Evolutionary conservation across 495 filamentous ascomycete species (phyloP), one percentile per base, ranked within the genome.

Genomic region (Darksidea phi): DNA sequence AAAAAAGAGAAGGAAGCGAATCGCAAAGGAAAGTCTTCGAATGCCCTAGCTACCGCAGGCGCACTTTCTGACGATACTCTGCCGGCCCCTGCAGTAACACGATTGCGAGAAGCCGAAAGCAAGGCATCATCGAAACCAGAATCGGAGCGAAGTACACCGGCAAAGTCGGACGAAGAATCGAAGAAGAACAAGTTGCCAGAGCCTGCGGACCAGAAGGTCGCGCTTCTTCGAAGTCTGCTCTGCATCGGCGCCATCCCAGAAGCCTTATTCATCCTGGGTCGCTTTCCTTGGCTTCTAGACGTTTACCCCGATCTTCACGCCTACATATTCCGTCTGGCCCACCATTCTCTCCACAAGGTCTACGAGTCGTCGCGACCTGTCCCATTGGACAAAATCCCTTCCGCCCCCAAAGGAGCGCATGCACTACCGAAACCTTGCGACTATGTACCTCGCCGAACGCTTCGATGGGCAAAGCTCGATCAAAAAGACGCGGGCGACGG

Each of bases 171-270:
- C 5, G 79, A 80, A 37, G 82, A 86, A 23, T 78, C 80, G 6
- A 79, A 80, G 41, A 79, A 79, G 41, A 77, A 84, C 10, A 80
- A 83, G 38, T 77, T 91, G 1, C 89, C 88, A 5, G 86, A 93
- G 24, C 91, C 91, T 1, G 77, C 82, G n/a, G 92, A 97, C 63
- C 94, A 97, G 67, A 97, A 97, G 72, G 84, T 91, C 0, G 75
- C 82, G 48, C 79, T 99, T 0, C 79, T 99, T 36, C 88, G 87
- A 65, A 89, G 90, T 66, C 80, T 99, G 20, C 80, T 99, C 3
- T 86, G 86, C 11, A 92, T 97, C 63, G 95, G 95, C 21, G 94
- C 95, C 15, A 78, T 99, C 26, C 93, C 95, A 0, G 95, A 97
- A 72, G 84, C 95, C 1, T 80, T 97, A 20, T 97, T 91, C 73